Conservation (phyloP, 2,329 filamentous ascomycete species). For the Penicillium sp. region DNA sequence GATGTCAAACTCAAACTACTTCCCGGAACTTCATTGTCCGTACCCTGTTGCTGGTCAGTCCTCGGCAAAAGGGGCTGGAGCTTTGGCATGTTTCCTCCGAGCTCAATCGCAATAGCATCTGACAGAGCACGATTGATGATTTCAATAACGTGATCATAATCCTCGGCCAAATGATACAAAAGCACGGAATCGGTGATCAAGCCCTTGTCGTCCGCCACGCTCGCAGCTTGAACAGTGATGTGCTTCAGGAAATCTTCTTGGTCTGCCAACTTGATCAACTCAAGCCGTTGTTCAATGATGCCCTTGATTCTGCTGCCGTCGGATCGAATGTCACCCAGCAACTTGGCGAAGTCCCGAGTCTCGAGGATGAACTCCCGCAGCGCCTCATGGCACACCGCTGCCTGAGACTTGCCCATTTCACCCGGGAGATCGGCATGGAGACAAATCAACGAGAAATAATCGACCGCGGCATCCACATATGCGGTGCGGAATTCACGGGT, state of each 20-base stretch:
- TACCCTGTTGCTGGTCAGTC: constrained; percentile 28
- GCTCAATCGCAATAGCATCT: constrained; percentile 78
- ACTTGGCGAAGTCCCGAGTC: constrained; percentile 87
- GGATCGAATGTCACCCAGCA: constrained; percentile 82
- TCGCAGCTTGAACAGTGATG: constrained; percentile 89
- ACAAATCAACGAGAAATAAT: constrained; percentile 87
- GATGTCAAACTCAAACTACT: constrained; percentile 57
- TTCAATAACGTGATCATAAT: constrained; percentile 88
- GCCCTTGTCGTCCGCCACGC: constrained; percentile 89
- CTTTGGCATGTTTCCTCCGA: constrained; percentile 73
- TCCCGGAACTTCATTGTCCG: constrained; percentile 37
- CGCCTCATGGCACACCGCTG: constrained; percentile 81
- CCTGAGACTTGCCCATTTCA: constrained; percentile 68
- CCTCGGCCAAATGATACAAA: constrained; percentile 86
- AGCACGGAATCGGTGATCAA: constrained; percentile 89
- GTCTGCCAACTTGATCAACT: constrained; percentile 71
- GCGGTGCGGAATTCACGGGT: constrained; percentile 92
- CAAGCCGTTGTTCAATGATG: constrained; percentile 76
- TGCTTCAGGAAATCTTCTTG: constrained; percentile 80
- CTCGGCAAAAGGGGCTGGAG: constrained; percentile 75
- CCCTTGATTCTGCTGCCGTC: constrained; percentile 82
- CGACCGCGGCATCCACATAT: constrained; percentile 80
- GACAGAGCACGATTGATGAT: constrained; percentile 88
- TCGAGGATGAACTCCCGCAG: constrained; percentile 93
- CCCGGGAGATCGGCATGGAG: constrained; percentile 78